phyloP scores from a whole-genome alignment of 345 rosid species.

The Geranium rotundifolium region DNA sequence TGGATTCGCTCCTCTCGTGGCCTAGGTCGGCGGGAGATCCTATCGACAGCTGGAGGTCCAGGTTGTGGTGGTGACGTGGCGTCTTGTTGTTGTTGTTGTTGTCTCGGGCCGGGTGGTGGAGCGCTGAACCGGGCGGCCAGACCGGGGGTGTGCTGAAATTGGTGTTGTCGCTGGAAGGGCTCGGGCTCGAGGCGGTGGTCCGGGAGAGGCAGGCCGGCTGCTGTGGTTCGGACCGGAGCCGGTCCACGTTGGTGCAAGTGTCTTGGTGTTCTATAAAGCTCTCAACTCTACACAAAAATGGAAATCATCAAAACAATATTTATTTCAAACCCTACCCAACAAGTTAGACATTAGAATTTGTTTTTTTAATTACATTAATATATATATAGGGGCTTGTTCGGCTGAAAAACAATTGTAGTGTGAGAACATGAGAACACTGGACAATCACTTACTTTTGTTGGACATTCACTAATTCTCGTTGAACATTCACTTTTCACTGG shows the following conservation, averaged over 20 bases:
- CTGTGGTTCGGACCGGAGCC: constrained; percentile 24
- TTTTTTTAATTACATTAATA: no score
- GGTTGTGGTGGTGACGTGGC: no score
- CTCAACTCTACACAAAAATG: constrained; percentile 55
- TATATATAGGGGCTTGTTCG: no score
- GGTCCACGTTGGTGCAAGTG: constrained; percentile 57
- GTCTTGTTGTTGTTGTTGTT: no score
- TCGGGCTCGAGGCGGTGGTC: constrained; percentile 58
- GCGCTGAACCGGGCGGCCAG: constrained; percentile 21
- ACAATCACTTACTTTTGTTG: no score
- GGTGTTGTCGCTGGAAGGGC: constrained; percentile 43
- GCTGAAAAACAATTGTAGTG: no score
- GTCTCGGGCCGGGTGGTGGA: no score
- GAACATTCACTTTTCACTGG: no score
- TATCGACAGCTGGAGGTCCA: constrained; percentile 57
- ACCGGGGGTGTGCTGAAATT: constrained; percentile 32
- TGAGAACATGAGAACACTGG: no score
- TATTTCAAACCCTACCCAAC: no score
- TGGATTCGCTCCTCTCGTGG: not conserved
- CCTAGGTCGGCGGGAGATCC: constrained; percentile 30
- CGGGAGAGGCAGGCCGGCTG: constrained; percentile 40
- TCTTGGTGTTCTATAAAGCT: constrained; percentile 97
- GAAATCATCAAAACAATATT: not conserved
- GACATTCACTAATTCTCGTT: no score
- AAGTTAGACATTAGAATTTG: no score